A percentile compares a stretch with the other conserved stretches of the same genome.
phyloP scores from a whole-genome alignment of 208 protist species.

The Spongospora subterranea region DNA sequence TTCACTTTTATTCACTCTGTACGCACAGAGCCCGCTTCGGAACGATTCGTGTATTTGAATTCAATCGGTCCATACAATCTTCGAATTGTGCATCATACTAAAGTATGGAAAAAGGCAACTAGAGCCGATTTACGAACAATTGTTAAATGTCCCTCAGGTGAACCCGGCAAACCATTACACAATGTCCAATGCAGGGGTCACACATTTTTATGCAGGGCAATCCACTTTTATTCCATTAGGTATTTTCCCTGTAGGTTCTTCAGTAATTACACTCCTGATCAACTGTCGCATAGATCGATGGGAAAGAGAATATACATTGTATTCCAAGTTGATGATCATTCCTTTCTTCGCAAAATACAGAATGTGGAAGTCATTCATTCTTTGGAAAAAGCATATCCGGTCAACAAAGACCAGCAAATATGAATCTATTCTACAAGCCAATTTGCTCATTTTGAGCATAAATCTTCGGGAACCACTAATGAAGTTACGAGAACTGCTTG shows the following conservation, averaged over 20 bases:
- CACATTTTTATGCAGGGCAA: constrained; percentile 84
- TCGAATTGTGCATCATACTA: constrained; percentile 83
- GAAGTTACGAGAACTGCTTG: constrained; percentile 61
- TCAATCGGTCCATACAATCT: constrained; percentile 84
- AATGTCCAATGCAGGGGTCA: constrained; percentile 86
- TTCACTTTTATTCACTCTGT: constrained; percentile 5
- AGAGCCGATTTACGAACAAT: neutral
- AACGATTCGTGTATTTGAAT: constrained; percentile 56
- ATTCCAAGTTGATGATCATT: constrained; percentile 84
- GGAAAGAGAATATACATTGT: constrained; percentile 87
- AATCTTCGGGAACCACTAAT: constrained; percentile 63
- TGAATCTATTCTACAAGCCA: constrained; percentile 78
- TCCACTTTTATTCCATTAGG: constrained; percentile 89
- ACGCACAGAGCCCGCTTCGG: neutral
- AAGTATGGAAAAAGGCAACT: too few species aligned
- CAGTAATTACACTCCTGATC: neutral
- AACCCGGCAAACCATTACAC: constrained; percentile 87
- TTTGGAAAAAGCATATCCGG: constrained; percentile 87
- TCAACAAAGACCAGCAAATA: constrained; percentile 81
- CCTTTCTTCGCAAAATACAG: constrained; percentile 89
- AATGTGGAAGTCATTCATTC: constrained; percentile 87
- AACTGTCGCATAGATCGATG: constrained; percentile 75
- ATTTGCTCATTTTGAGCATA: constrained; percentile 53
- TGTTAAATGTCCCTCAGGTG: constrained; percentile 72
- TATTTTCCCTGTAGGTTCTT: neutral